Percentiles rank a stretch among this genome's conserved stretches.
These are phyloP conservation scores for Paspalum vaginatum DNA, from an alignment of 176 grass and related monocot genomes.

Conservation along the genomic window DNA sequence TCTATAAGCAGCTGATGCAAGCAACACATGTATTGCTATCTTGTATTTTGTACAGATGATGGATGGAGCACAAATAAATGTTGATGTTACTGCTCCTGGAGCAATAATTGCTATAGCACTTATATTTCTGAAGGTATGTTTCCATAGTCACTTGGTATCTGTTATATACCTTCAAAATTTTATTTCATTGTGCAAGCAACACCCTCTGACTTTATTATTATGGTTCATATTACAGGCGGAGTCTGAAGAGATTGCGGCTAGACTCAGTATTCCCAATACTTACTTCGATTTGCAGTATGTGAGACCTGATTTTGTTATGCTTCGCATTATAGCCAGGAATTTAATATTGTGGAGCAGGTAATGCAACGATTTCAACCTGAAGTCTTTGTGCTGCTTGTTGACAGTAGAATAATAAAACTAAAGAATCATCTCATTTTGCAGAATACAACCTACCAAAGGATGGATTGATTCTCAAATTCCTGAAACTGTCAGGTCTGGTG, in stretches of 20 bases:
- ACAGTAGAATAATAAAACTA: conserved; percentile 12
- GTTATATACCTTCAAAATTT: conserved; percentile 12
- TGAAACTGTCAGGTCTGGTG: conserved; percentile 68
- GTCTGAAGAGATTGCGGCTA: conserved; percentile 81
- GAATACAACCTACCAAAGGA: conserved; percentile 74
- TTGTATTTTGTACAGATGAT: conserved; percentile 64
- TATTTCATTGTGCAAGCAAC: background rate
- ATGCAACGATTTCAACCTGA: conserved; percentile 34
- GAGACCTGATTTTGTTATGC: conserved; percentile 98
- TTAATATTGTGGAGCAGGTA: conserved; percentile 97
- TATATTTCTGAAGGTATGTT: conserved; percentile 83
- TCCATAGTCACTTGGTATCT: conserved; percentile 30
- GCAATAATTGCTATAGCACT: conserved; percentile 94
- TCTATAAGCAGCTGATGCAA: conserved; percentile 28
- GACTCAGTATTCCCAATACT: conserved; percentile 70
- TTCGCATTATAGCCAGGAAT: conserved; percentile 84
- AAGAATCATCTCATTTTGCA: conserved; percentile 38
- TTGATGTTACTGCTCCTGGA: conserved; percentile 96
- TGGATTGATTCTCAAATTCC: conserved; percentile 92
- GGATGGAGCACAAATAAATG: conserved; percentile 88
- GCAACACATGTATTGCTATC: conserved; percentile 31
- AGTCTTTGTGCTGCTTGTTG: conserved; percentile 8
- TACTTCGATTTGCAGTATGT: conserved; percentile 93
- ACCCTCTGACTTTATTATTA: conserved; percentile 32
- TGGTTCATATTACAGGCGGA: conserved; percentile 64